Base-by-base conservation (phyloP, 257 asterid species). In the Penstemon davidsonii region DNA sequence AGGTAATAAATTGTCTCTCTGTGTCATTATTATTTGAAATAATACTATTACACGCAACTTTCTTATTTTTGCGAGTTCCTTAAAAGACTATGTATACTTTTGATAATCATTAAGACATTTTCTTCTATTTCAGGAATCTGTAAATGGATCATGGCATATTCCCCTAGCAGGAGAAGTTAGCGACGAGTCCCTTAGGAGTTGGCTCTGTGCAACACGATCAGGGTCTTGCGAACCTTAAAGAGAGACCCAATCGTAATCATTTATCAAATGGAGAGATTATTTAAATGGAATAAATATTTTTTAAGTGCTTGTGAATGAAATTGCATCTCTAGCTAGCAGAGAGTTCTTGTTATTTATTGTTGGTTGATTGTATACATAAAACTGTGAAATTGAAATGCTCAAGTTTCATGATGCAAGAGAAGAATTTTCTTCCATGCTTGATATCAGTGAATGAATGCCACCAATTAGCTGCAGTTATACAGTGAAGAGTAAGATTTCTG, bases 61-160 rank as follows among this genome's bases (percentile, higher is more conserved):
- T 49, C n/a, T 12, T 49, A 12, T 10, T 49, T 1, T 49, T 44
- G 9, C 12, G 19, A 12, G 11, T 61, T 40, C 15, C 40, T 42
- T 15, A 3, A 3, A 37, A 6, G 9, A 15, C 13, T 3, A 37
- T 62, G 50, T 41, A 6, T 49, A 10, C 4, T 8, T 49, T 5
- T 49, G 18, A 49, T 49, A 49, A 49, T 8, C 62, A 8, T 6
- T 40, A 56, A 10, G 39, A 56, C 3, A 10, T 46, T 68, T 33
- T 7, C 8, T 63, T 8, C 3, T 73, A 37, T 70, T 55, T 65
- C 83, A 86, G 88, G 98, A 93, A 83, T 85, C 95, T 33, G 83
- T 69, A 73, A 84, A 77, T 1, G 95, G 97, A 52, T 86, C 89
- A 0, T 93, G 98, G 98, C 98, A 93, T 71, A 78, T 90, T 61